These are phyloP conservation scores for Pichia thaimueangensis DNA, from an alignment of 805 yeast species.

Conservation along the genomic window DNA sequence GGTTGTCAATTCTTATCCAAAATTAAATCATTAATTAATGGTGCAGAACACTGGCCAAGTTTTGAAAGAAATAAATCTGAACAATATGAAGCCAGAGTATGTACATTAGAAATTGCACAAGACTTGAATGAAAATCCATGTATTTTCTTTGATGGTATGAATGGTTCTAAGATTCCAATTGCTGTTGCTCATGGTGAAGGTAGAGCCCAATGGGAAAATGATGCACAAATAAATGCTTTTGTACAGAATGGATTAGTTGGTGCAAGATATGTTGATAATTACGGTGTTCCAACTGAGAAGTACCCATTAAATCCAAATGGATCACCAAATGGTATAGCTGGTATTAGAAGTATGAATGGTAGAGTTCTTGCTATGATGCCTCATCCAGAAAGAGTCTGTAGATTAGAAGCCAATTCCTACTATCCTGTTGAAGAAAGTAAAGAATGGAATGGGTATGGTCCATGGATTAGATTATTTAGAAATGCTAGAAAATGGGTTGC, in stretches of 20 bases:
- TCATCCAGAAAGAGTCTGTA: slow-evolving; percentile 92
- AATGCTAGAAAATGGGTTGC: slow-evolving; percentile 92
- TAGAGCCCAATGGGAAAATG: slow-evolving; percentile 61
- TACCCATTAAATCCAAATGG: slow-evolving; percentile 98
- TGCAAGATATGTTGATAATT: slow-evolving; percentile 83
- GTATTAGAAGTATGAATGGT: slow-evolving; percentile 84
- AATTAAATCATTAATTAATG: slow-evolving; percentile 82
- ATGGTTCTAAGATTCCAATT: slow-evolving; percentile 89
- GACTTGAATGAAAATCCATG: slow-evolving; percentile 39
- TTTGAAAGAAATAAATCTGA: slow-evolving; percentile 88
- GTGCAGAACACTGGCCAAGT: slow-evolving; percentile 92
- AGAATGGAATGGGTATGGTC: slow-evolving; percentile 79
- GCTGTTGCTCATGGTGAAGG: slow-evolving; percentile 99
- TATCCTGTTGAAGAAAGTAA: slow-evolving; percentile 59
- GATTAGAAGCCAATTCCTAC: slow-evolving; percentile 88
- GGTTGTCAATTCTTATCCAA: slow-evolving; percentile 96
- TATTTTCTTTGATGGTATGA: slow-evolving; percentile 83
- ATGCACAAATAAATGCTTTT: slow-evolving; percentile 42
- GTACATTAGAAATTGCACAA: slow-evolving; percentile 70
- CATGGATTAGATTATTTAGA: slow-evolving; percentile 91
- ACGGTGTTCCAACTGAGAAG: slow-evolving; percentile 72
- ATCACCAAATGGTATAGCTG: slow-evolving; percentile 88
- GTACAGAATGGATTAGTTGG: slow-evolving; percentile 49
- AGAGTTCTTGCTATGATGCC: slow-evolving; percentile 99
- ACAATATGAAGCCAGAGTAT: slow-evolving; percentile 94